Base-by-base conservation (phyloP, 495 filamentous ascomycete species). In the Eremomyces bilateralis region DNA sequence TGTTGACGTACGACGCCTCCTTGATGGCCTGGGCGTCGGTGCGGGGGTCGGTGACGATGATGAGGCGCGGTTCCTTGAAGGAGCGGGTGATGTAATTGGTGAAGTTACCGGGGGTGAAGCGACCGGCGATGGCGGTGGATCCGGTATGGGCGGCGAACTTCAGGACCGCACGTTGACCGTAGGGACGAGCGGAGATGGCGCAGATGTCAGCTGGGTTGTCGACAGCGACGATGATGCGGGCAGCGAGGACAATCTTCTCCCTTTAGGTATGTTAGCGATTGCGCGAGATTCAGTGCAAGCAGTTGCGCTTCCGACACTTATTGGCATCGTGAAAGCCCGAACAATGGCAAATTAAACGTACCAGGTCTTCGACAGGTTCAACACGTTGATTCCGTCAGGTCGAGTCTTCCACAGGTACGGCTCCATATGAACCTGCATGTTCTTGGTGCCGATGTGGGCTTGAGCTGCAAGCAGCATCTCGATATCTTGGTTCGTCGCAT, bases 31-130 rank as follows among this genome's bases (percentile, higher is more conserved):
- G 88, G 53, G 90, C 77, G 49, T 97, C 88, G 65, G 90, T 97
- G 65, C 90, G 90, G 50, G 88, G 88, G 59, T 97, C 88, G 60
- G 88, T 97, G 54, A 97, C 88, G 58, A 97, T 72, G 70, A 97
- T 95, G 49, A 97, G 73, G 57, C 88, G 90, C 53, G 88, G 88
- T 67, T 97, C 88, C 76, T 94, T 95, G 79, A 97, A 97, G 50
- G 88, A 94, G 56, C 88, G 90, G 59, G 88, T 97, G 75, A 94
- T 97, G 79, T 97, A 97, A 68, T 97, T 97, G 71, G 88, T 97
- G 77, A 97, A 97, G 61, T 90, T 93, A 71, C 88, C 88, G 53
- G 88, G 88, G 54, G 88, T 97, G 75, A 97, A 97, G 60, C 88
- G 84, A 66, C 88, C 88, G 50, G 88, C 90, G 57, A 97, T 97